phyloP scores from a whole-genome alignment of 495 filamentous ascomycete genomes.

The Emericellopsis terricola region DNA sequence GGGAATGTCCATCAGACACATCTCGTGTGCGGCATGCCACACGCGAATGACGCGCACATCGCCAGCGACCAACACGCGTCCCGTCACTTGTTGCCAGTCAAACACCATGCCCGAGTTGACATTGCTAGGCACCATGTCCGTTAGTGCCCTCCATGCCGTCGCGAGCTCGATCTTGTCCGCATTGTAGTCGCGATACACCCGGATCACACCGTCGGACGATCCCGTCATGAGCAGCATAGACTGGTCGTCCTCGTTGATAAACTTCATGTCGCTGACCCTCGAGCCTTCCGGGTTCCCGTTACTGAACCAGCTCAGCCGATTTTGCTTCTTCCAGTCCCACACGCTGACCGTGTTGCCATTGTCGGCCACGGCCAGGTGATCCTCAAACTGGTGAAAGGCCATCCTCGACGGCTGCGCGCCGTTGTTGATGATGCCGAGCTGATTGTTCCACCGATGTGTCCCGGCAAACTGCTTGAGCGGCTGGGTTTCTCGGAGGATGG shows the following conservation, averaged over 20 bases:
- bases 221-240: slow-evolving; percentile 76
- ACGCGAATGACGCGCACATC: slow-evolving; percentile 91
- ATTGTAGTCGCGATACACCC: slow-evolving; percentile 86
- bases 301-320: slow-evolving; percentile 65
- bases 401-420: slow-evolving; percentile 74
- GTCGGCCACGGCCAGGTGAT: slow-evolving; percentile 86
- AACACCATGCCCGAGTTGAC: slow-evolving; percentile 90
- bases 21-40: slow-evolving; percentile 87
- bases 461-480: slow-evolving; percentile 77
- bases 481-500: slow-evolving; percentile 78
- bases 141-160: slow-evolving; percentile 76
- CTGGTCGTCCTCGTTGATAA: slow-evolving; percentile 97
- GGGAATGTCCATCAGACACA: slow-evolving; percentile 86
- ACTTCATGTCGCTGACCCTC: slow-evolving; percentile 82
- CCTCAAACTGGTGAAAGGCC: slow-evolving; percentile 95
- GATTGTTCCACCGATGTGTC: slow-evolving; percentile 66
- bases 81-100: slow-evolving; percentile 97
- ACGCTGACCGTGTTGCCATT: slow-evolving; percentile 76
- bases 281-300: slow-evolving; percentile 85
- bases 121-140: slow-evolving; percentile 79
- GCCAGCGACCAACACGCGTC: slow-evolving; percentile 81
- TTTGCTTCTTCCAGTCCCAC: slow-evolving; percentile 77
- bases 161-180: slow-evolving; percentile 65
- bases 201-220: slow-evolving; percentile 82
- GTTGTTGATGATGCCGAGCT: slow-evolving; percentile 64